These are phyloP conservation scores for Penicillium hesseltinei DNA, from an alignment of 2,329 filamentous ascomycete species.

Conservation along the genomic window DNA sequence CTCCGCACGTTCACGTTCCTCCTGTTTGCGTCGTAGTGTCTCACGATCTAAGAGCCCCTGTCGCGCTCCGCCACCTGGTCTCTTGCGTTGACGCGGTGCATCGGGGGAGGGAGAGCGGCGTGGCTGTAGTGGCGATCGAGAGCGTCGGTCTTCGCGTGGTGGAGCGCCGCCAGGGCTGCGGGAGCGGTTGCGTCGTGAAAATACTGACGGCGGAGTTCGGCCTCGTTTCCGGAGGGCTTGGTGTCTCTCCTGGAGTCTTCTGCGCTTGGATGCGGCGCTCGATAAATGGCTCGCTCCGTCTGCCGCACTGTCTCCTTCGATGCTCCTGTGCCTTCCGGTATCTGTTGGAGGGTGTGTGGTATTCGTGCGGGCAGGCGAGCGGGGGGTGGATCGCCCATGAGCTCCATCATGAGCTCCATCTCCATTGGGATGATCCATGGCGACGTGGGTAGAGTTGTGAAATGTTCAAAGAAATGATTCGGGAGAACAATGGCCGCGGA, in stretches of 20 bases:
- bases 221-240: conserved; percentile 37
- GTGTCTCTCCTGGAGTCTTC: conserved; percentile 40
- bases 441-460: background rate
- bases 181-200: conserved; percentile 40
- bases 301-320: conserved; percentile 13
- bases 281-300: conserved; percentile 26
- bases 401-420: background rate
- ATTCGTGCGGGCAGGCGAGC: conserved; percentile 2
- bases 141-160: conserved; percentile 34
- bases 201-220: conserved; percentile 40
- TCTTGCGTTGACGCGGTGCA: conserved; percentile 43
- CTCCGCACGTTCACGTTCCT: conserved; percentile 45
- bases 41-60: conserved; percentile 40
- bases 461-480: background rate
- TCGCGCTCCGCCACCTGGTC: conserved; percentile 48
- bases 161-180: conserved; percentile 21
- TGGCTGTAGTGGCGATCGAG: conserved; percentile 43
- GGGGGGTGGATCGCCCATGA: background rate
- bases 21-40: conserved; percentile 42
- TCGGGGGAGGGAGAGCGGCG: conserved; percentile 45
- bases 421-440: conserved; percentile 2
- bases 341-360: background rate
- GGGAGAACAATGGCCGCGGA: background rate
- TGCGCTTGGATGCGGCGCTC: conserved; percentile 38
- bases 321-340: conserved; percentile 22